These are phyloP conservation scores for Penicillium mononematosum DNA, from an alignment of 495 filamentous ascomycete genomes.

Conservation along the genomic window DNA sequence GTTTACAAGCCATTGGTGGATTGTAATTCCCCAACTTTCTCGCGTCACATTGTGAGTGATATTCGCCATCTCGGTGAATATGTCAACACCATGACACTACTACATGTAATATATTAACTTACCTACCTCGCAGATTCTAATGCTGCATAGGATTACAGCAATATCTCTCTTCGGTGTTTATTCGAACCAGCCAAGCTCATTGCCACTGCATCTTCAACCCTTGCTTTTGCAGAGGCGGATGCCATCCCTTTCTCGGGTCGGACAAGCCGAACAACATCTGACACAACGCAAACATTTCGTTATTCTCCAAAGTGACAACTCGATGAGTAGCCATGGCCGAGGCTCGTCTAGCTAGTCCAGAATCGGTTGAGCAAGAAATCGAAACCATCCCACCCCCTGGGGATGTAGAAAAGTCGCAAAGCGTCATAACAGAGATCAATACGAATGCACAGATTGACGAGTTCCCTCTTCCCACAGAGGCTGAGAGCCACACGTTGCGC, in stretches of 20 bases:
- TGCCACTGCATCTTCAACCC: no score
- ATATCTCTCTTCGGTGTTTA: no score
- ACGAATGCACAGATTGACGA: conserved; percentile 21
- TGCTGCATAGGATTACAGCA: no score
- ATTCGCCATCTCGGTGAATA: neutral
- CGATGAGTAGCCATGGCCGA: neutral
- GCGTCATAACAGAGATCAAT: neutral
- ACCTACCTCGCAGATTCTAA: no score
- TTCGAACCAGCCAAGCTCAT: no score
- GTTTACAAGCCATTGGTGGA: neutral
- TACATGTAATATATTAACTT: no score
- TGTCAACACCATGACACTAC: neutral
- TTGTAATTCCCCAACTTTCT: neutral
- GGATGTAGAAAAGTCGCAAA: neutral
- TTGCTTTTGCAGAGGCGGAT: no score
- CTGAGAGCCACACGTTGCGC: conserved; percentile 54
- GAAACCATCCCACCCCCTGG: no score
- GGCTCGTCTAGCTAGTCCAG: neutral
- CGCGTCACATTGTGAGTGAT: neutral
- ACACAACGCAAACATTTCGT: no score
- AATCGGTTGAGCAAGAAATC: neutral
- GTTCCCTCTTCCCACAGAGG: conserved; percentile 54
- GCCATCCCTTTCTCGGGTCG: no score
- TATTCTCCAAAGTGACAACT: neutral
- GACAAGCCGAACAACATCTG: no score